phyloP scores from a whole-genome alignment of 1,284 basidiomycete genomes.

The Irpex lacteus region DNA sequence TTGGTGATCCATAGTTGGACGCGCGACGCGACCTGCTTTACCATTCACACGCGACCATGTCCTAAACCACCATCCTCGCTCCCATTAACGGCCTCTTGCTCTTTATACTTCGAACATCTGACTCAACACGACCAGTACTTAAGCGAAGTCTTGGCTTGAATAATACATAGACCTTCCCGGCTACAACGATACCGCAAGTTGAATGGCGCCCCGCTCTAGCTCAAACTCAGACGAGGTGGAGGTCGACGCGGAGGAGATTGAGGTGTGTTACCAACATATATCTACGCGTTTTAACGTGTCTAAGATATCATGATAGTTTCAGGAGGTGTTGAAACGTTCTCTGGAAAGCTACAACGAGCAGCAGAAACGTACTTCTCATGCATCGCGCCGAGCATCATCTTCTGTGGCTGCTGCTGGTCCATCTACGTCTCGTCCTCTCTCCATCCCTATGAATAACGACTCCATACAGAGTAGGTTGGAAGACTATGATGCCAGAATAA shows the following conservation, averaged over 20 bases:
- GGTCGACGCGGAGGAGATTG: not conserved
- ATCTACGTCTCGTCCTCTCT: not conserved
- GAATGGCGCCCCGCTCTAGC: too few species aligned
- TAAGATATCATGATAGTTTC: not conserved
- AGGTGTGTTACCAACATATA: not conserved
- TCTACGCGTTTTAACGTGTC: slow-evolving; percentile 1
- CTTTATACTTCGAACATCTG: not conserved
- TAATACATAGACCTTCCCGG: too few species aligned
- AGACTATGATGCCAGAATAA: not conserved
- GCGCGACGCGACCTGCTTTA: not conserved
- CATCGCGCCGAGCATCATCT: not conserved
- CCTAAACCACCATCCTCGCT: not conserved
- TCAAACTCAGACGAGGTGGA: not conserved
- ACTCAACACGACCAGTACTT: not conserved
- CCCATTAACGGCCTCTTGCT: not conserved
- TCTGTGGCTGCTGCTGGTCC: not conserved
- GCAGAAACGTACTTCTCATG: not conserved
- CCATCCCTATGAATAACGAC: not conserved
- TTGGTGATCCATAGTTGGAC: too few species aligned
- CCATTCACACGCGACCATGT: not conserved
- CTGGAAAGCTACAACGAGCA: not conserved
- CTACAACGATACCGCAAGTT: too few species aligned
- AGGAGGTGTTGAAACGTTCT: not conserved
- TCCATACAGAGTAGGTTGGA: not conserved
- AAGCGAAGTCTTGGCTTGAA: not conserved